phyloP scores from a whole-genome alignment of 352 stramenopile species.

The Globisporangium polare region DNA sequence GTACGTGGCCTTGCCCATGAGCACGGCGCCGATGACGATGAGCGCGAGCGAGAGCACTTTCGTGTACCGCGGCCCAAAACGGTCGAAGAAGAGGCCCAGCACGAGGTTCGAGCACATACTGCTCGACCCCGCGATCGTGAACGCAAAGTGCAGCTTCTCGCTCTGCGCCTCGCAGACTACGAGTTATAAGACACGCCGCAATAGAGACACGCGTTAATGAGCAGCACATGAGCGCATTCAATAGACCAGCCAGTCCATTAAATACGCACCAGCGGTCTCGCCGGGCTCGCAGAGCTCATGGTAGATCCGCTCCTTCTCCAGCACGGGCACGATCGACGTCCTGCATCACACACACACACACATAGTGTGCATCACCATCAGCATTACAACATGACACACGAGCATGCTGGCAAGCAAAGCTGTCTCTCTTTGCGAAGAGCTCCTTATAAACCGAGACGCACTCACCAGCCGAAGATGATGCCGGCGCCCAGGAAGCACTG shows the following conservation, averaged over 20 bases:
- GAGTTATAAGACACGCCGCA: background rate
- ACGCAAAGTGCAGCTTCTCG: conserved; percentile 52
- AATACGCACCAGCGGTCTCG: conserved; percentile 30
- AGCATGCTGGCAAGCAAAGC: background rate
- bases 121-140: conserved; percentile 52
- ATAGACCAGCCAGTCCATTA: background rate
- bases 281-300: conserved; percentile 38
- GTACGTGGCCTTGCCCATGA: conserved; percentile 50
- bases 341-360: conserved; percentile 18
- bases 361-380: conserved; percentile 6
- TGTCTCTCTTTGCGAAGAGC: background rate
- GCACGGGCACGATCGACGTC: conserved; percentile 53
- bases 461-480: conserved; percentile 60
- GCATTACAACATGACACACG: conserved; percentile 1
- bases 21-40: conserved; percentile 37
- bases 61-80: conserved; percentile 49
- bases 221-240: background rate
- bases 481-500: conserved; percentile 59
- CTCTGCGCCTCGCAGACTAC: conserved; percentile 52
- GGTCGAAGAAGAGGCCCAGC: conserved; percentile 60
- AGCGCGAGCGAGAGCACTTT: conserved; percentile 50
- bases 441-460: background rate
- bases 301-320: conserved; percentile 58
- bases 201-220: background rate
- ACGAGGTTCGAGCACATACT: conserved; percentile 65